Evolutionary conservation across 2,329 filamentous ascomycete species (phyloP), one percentile per base, ranked within the genome.

Genomic region (Drechslerella coelobrocha): DNA sequence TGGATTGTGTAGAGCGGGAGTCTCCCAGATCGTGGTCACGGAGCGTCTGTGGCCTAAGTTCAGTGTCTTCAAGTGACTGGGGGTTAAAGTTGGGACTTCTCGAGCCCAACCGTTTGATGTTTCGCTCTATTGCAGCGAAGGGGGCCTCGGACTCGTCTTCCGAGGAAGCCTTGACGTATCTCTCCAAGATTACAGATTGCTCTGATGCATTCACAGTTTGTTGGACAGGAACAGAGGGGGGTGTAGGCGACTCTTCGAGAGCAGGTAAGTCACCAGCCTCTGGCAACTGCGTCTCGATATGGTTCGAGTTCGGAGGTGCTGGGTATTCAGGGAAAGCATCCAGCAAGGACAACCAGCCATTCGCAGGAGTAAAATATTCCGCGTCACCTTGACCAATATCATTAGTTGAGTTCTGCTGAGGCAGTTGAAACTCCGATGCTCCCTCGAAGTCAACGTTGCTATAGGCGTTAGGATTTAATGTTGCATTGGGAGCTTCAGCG

Each of bases 101-200:
- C 10, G 57, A 27, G 8, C 23, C 34, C 6, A 63, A 26, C 4
- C 50, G 29, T 14, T 61, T 50, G 37, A 71, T 47, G 37, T 71
- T 59, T 2, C 41, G 53, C 24, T 71, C 57, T 23, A 71, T 71
- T 2, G 66, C 66, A 21, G 66, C 52, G n/a, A 71, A 71, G 4
- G 59, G 66, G 4, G 53, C 66, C 29, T 71, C 66, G 2, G 39
- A 71, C 24, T 71, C 66, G 66, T 71, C 66, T 19, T 71, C 66
- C 2, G 59, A 71, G 6, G 59, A 62, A 12, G 66, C 57, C 10
- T 60, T 63, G 12, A 71, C 59, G 59, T 71, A 71, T 45, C 66
- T 47, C 19, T 71, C 34, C 5, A 71, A 37, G n/a, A 71, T 71
- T 2, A 63, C 66, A 14, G 66, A 71, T 34, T 43, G 37, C 34